Evolutionary conservation across 2,329 filamentous ascomycete species (phyloP).

Genomic region (Fusarium duplospermum): DNA sequence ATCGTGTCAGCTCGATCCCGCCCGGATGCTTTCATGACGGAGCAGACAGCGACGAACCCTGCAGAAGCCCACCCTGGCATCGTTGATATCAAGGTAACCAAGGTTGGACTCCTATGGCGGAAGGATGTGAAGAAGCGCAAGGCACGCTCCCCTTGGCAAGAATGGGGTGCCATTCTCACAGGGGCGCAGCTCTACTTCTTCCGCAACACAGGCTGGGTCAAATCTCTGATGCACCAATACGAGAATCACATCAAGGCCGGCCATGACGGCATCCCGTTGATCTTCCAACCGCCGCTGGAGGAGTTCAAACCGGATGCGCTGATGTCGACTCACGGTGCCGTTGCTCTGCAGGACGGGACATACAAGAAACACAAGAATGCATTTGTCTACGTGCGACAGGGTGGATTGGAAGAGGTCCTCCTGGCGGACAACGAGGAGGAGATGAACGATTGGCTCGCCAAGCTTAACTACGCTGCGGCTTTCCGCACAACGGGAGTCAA

Average conservation of each 20-base stretch:
- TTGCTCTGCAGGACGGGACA: conserved; percentile 84
- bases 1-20: conserved; percentile 94
- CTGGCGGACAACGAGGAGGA: conserved; percentile 91
- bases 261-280: conserved; percentile 79
- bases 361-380: conserved; percentile 98
- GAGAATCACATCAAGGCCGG: conserved; percentile 84
- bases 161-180: conserved; percentile 97
- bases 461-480: conserved; percentile 95
- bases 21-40: conserved; percentile 94
- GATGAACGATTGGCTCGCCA: conserved; percentile 96
- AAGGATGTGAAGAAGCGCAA: conserved; percentile 96
- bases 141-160: conserved; percentile 94
- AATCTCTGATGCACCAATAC: conserved; percentile 88
- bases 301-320: conserved; percentile 94
- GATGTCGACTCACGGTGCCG: conserved; percentile 93
- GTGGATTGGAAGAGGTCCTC: conserved; percentile 89
- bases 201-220: conserved; percentile 92
- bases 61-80: conserved; percentile 90
- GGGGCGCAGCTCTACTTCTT: conserved; percentile 98
- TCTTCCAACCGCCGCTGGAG: conserved; percentile 89
- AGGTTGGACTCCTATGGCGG: conserved; percentile 93
- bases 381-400: conserved; percentile 89
- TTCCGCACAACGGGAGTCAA: conserved; percentile 92
- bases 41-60: conserved; percentile 85
- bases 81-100: conserved; percentile 97